These are phyloP conservation scores for Fagopyrum tataricum DNA, from an alignment of 148 eudicot genomes.

Conservation along the genomic window DNA sequence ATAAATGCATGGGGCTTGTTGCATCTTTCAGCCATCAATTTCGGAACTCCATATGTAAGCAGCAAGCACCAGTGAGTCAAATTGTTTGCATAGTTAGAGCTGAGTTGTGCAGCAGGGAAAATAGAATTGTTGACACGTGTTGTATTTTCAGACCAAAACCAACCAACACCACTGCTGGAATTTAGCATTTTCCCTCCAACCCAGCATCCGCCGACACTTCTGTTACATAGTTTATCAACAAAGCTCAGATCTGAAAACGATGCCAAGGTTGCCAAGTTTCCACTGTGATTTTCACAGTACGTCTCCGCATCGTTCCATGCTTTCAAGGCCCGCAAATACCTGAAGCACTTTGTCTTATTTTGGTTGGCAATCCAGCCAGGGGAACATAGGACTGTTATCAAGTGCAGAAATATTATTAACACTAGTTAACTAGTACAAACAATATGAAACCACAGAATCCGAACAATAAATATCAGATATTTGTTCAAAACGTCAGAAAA, in stretches of 20 bases:
- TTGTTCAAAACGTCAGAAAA: background rate
- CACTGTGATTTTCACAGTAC: slow-evolving; percentile 38
- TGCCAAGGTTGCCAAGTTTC: slow-evolving; percentile 49
- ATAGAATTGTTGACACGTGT: slow-evolving; percentile 42
- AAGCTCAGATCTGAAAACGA: slow-evolving; percentile 47
- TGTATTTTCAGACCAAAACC: slow-evolving; percentile 64
- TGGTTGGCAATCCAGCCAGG: slow-evolving; percentile 13
- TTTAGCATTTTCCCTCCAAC: slow-evolving; percentile 56
- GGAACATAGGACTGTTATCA: slow-evolving; percentile 4
- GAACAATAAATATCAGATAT: background rate
- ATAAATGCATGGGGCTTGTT: slow-evolving; percentile 42
- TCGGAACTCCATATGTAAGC: slow-evolving; percentile 28
- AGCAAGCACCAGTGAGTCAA: slow-evolving; percentile 40
- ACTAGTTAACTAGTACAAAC: background rate
- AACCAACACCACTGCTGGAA: slow-evolving; percentile 21
- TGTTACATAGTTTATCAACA: slow-evolving; percentile 45
- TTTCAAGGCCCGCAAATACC: slow-evolving; percentile 12
- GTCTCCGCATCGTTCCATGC: slow-evolving; percentile 34
- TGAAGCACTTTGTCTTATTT: slow-evolving; percentile 12
- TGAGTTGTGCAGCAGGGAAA: slow-evolving; percentile 18
- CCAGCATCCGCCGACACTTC: slow-evolving; percentile 58
- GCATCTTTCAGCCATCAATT: slow-evolving; percentile 46
- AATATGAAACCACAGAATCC: background rate
- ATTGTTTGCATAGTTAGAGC: slow-evolving; percentile 33
- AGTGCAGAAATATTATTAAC: background rate